These are phyloP conservation scores for Aurifilum marmelostoma DNA, from an alignment of 2,329 filamentous ascomycete genomes.

Conservation along the genomic window DNA sequence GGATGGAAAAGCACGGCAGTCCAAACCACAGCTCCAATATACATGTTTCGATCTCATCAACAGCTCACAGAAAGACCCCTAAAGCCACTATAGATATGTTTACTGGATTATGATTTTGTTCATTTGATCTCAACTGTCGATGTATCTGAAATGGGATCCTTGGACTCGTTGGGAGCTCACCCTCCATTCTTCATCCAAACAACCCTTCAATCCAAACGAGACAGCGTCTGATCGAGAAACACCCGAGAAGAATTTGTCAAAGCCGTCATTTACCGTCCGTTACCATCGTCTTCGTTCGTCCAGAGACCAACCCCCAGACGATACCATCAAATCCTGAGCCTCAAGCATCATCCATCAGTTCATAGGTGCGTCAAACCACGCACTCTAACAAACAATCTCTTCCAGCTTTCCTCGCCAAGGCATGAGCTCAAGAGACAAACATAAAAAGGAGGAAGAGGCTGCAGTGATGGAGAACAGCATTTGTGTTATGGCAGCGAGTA, in stretches of 20 bases:
- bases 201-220: background rate
- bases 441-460: background rate
- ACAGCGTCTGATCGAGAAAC: background rate
- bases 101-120: background rate
- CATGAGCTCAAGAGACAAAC: background rate
- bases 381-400: background rate
- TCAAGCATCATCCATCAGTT: background rate
- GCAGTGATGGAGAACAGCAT: background rate
- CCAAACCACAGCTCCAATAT: background rate
- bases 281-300: background rate
- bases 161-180: background rate
- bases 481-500: background rate
- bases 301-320: background rate
- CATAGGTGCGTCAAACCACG: background rate
- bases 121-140: background rate
- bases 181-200: background rate
- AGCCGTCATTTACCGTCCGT: background rate
- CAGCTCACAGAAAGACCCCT: background rate
- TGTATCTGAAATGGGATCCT: background rate
- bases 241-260: background rate
- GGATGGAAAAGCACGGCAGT: background rate
- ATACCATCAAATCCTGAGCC: background rate
- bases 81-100: background rate
- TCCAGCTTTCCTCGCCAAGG: background rate
- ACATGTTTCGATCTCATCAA: background rate